Evolutionary conservation across 345 rosid genomes (phyloP), one percentile per base, ranked within the genome.

Genomic region (Triadica sebifera): DNA sequence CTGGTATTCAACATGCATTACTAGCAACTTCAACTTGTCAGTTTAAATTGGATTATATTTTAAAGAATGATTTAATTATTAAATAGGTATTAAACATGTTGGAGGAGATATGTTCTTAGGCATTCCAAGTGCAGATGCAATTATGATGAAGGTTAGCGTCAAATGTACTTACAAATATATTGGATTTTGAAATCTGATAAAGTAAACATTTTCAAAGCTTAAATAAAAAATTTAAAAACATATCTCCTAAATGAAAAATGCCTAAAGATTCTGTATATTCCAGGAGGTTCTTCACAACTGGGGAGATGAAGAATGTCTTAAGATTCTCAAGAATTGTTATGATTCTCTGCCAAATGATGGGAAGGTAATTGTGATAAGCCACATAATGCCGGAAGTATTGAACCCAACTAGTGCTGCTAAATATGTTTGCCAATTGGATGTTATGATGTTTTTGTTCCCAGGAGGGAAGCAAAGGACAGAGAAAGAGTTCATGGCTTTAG

Each of bases 31-130:
- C 34, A 29, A 29, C 34, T 29, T 29, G 34, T 1, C 34, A 1
- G 34, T 29, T 29, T 29, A 29, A 29, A 29, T 29, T 29, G 34
- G 34, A 29, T 29, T 29, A 29, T 2, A 29, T 29, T 29, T 29
- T 29, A 29, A 29, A 29, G 34, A 29, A 29, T 29, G 34, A 29
- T 29, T 29, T 29, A 29, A 29, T 29, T 29, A 1, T 2, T 29
- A 29, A 29, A 29, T 56, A 81, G 84, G 81, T 13, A 57, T 81
- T n/a, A 62, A 74, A 62, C 81, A 81, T 60, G 76, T 74, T n/a
- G 78, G 78, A 10, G 84, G 81, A 61, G 71, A 67, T 20, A 81
- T 81, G 84, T 74, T 81, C 38, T 52, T 15, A 10, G 37, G 39
- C 60, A 53, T 77, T 65, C 81, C 79, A 51, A 49, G 67, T n/a